Conservation (phyloP, 345 rosid species). For the Clarkia xantiana region DNA sequence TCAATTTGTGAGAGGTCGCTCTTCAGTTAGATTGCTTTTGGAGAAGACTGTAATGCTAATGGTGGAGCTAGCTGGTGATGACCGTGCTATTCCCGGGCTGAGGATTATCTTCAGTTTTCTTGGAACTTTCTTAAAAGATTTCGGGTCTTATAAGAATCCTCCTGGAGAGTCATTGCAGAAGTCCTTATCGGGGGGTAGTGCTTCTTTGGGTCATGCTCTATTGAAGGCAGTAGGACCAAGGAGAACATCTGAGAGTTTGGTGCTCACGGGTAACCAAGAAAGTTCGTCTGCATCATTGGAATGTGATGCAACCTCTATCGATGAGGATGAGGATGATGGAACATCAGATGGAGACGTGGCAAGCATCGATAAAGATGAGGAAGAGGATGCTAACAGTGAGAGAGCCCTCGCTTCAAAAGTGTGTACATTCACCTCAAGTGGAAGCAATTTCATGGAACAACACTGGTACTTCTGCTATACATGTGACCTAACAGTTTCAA, state of each 20-base stretch:
- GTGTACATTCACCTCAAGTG: conserved; percentile 96
- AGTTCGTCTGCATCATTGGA: conserved; percentile 59
- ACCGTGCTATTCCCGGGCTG: conserved; percentile 60
- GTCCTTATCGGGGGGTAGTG: conserved; percentile 31
- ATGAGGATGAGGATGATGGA: conserved; percentile 98
- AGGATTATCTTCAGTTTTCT: conserved; percentile 72
- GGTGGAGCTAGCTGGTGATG: conserved; percentile 62
- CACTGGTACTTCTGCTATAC: conserved; percentile 99
- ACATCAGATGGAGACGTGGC: conserved; percentile 98
- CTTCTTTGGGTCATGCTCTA: conserved; percentile 29
- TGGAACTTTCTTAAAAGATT: conserved; percentile 51
- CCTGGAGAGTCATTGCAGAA: conserved; percentile 33
- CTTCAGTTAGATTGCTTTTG: conserved; percentile 47
- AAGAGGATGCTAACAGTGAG: conserved; percentile 81
- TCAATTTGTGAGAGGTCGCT: conserved; percentile 65
- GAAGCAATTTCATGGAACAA: conserved; percentile 98
- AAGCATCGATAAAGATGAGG: conserved; percentile 94
- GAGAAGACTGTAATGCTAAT: conserved; percentile 53
- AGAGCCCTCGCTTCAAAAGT: conserved; percentile 84
- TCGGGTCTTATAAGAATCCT: conserved; percentile 33
- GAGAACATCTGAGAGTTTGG: conserved; percentile 53
- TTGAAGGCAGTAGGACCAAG: conserved; percentile 49
- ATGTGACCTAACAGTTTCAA: conserved; percentile 92
- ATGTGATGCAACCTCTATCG: conserved; percentile 89
- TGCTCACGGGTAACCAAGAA: conserved; percentile 60